These are phyloP conservation scores for Arabis alpina DNA, from an alignment of 345 rosid genomes.

Conservation along the genomic window DNA sequence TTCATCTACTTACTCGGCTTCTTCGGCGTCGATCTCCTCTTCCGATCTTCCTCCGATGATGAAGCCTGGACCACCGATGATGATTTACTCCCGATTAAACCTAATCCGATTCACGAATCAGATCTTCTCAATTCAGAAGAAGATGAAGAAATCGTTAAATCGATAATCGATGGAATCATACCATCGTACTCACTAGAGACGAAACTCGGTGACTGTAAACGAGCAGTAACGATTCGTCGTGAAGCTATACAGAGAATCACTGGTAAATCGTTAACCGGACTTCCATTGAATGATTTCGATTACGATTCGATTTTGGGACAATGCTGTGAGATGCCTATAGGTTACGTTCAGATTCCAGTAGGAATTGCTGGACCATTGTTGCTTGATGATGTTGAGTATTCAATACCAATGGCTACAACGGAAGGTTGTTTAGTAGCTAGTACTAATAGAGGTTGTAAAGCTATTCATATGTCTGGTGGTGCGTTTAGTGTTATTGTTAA, in stretches of 20 bases:
- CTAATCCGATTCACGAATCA: conserved; percentile 2
- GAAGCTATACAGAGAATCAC: conserved; percentile 52
- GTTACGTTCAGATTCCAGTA: conserved; percentile 65
- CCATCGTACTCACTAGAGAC: conserved; percentile 54
- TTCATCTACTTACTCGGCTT: conserved; percentile 47
- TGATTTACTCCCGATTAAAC: conserved; percentile 36
- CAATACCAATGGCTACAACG: conserved; percentile 62
- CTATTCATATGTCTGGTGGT: conserved; percentile 52
- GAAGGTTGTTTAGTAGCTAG: conserved; percentile 68
- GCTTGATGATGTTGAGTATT: conserved; percentile 51
- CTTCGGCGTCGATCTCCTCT: conserved; percentile 41
- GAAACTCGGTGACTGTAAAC: conserved; percentile 48
- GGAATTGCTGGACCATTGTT: conserved; percentile 61
- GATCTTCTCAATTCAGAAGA: conserved; percentile 35
- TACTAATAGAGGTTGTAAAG: conserved; percentile 62
- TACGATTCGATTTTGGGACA: conserved; percentile 58
- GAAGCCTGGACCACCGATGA: conserved; percentile 59
- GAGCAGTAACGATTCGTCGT: conserved; percentile 51
- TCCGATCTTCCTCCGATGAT: conserved; percentile 39
- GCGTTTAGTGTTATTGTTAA: conserved; percentile 43
- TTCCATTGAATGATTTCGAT: conserved; percentile 56
- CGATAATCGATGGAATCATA: conserved; percentile 43
- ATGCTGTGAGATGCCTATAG: conserved; percentile 68
- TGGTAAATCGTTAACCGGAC: conserved; percentile 47
- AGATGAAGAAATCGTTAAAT: conserved; percentile 49